phyloP scores from a whole-genome alignment of 768 basidiomycete species.

The Podaxis sp. region DNA sequence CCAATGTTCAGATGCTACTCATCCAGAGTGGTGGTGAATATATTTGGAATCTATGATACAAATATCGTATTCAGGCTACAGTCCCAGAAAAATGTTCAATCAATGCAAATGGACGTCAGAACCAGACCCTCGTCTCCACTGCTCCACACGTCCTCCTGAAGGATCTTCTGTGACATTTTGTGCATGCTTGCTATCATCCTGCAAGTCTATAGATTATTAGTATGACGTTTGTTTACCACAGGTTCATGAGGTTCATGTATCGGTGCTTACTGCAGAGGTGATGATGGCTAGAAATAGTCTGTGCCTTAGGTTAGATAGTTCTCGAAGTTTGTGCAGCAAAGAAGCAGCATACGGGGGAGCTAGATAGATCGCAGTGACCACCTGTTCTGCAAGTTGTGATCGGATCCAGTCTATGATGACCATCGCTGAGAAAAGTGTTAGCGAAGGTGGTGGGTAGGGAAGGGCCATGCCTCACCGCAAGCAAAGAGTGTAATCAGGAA shows the following conservation, averaged over 20 bases:
- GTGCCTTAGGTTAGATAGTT: not conserved
- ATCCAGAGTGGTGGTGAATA: no score
- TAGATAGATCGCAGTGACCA: not conserved
- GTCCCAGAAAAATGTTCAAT: not conserved
- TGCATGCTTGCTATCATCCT: conserved; percentile 12
- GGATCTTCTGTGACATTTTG: not conserved
- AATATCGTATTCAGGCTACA: no score
- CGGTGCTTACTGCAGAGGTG: conserved; percentile 11
- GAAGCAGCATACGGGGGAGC: conserved; percentile 11
- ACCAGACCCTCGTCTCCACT: not conserved
- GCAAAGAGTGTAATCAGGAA: not conserved
- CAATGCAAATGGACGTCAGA: not conserved
- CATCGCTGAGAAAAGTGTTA: not conserved
- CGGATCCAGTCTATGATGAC: not conserved
- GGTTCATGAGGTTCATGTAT: not conserved
- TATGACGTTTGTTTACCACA: not conserved
- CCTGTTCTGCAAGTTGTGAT: not conserved
- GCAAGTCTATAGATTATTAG: not conserved
- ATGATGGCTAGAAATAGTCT: conserved; percentile 6
- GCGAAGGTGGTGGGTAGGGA: not conserved
- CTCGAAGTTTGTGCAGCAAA: not conserved
- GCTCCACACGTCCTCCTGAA: not conserved
- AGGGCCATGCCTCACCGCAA: not conserved
- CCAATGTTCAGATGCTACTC: no score
- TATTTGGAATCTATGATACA: no score